Conservation (phyloP, 177 flowering plant genomes). For the Vitis hybrid region DNA sequence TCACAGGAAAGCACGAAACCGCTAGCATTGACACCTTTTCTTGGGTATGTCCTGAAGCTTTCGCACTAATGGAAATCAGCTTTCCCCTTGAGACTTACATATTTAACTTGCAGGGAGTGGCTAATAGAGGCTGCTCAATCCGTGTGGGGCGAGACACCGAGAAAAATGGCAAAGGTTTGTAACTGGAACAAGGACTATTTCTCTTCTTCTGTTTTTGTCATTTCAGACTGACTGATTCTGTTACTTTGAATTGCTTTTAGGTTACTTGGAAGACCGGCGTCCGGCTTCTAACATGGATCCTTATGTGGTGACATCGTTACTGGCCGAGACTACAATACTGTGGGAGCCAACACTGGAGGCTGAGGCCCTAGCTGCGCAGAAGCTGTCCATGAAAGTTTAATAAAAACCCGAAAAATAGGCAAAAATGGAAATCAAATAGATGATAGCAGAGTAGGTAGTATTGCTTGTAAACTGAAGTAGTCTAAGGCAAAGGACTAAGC, state of each 20-base stretch:
- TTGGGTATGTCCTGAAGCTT: constrained; percentile 62
- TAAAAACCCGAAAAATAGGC: too few species aligned
- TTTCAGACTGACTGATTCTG: too few species aligned
- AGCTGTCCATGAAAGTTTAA: constrained; percentile 69
- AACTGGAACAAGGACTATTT: neutral
- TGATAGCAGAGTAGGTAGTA: too few species aligned
- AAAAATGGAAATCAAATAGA: too few species aligned
- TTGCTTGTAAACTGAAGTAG: too few species aligned
- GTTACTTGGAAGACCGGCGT: constrained; percentile 94
- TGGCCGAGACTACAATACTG: constrained; percentile 83
- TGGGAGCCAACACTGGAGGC: constrained; percentile 96
- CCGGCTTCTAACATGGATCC: constrained; percentile 99
- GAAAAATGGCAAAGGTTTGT: constrained; percentile 81
- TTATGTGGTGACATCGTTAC: constrained; percentile 71
- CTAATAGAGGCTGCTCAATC: constrained; percentile 94
- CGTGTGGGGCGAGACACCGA: constrained; percentile 98
- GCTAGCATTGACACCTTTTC: constrained; percentile 84
- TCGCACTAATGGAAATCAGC: too few species aligned
- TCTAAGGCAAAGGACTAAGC: too few species aligned
- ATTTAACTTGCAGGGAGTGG: constrained; percentile 74
- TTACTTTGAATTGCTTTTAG: constrained; percentile 22
- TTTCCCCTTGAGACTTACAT: neutral
- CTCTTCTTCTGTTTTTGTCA: too few species aligned
- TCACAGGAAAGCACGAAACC: constrained; percentile 98
- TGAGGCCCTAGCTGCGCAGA: constrained; percentile 95